Base-by-base conservation (phyloP, 805 yeast genomes). In the Saturnispora diversa region DNA sequence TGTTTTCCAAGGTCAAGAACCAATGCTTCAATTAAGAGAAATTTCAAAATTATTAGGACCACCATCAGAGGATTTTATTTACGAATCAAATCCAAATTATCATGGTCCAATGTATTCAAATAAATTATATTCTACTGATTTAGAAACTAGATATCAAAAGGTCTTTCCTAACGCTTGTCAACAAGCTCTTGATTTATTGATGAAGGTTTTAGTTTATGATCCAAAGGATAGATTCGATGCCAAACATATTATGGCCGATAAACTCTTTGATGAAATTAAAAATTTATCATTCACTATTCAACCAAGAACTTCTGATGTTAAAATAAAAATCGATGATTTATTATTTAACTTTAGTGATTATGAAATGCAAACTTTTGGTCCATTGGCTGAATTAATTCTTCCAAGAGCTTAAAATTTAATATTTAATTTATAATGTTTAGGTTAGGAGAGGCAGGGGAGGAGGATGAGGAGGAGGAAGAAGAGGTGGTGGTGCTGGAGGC, bases 1-100 rank as follows among this genome's bases (percentile, higher is more conserved):
- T 1, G 77, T 92, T n/a, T 92, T 92, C 66, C 95, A 88, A 62
- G 97, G 98, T 34, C 84, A 79, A 51, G 81, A 84, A 45, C 95
- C 95, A 38, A 74, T 80, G 56, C 71, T 85, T 47, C 98, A 92
- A 62, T 68, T 92, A 47, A 80, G 90, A 49, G 94, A 90, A 56
- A 87, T 92, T 46, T 80, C 94, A 28, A 87, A 90, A 60, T 65
- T 87, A 33, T 68, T 90, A 52, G 98, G 98, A 1, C 90, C 94
- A 3, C 97, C 97, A 5, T 78, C 71, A 44, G 72, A 69, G 49
- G 70, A 77, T 39, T 83, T 83, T 53, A 74, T 83, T 46, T 79
- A 74, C 62, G 79, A 79, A 52, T 77, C 82, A 31, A 83, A 83
- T 52, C 84, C 90, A 11, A 71, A 74, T 44, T 83, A 82, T 57